These are phyloP conservation scores for Microdochium bolleyi DNA, from an alignment of 2,329 filamentous ascomycete species.

Conservation along the genomic window DNA sequence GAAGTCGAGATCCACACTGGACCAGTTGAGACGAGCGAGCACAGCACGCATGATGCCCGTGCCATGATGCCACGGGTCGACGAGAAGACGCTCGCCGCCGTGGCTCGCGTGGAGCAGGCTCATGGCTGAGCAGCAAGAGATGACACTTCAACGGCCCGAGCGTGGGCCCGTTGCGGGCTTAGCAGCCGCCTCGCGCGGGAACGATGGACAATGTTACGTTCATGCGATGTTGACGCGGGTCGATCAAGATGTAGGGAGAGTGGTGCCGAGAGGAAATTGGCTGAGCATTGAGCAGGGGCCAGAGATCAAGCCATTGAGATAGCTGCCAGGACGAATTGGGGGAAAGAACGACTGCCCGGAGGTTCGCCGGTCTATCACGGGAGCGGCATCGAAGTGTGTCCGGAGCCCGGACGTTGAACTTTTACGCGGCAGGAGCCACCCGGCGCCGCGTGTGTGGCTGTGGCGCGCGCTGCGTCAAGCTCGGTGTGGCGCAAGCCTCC, in stretches of 20 bases:
- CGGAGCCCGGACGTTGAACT: not conserved
- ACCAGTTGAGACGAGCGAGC: not conserved
- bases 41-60: slow-evolving; percentile 18
- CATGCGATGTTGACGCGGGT: not conserved
- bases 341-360: not conserved
- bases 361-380: not conserved
- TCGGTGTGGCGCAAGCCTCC: not conserved
- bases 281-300: not conserved
- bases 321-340: not conserved
- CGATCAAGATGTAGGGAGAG: not conserved
- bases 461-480: not conserved
- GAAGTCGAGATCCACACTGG: slow-evolving; percentile 24
- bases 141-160: not conserved
- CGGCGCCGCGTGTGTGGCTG: not conserved
- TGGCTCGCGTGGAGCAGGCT: not conserved
- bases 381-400: not conserved
- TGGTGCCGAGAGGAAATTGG: not conserved
- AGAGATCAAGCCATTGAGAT: not conserved
- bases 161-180: not conserved
- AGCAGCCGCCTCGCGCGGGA: not conserved
- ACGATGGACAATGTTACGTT: not conserved
- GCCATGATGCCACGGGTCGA: slow-evolving; percentile 22
- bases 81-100: slow-evolving; percentile 4
- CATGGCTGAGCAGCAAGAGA: not conserved
- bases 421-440: not conserved